These are phyloP conservation scores for Xylariaceae sp. DNA, from an alignment of 2,329 filamentous ascomycete species.

Conservation along the genomic window DNA sequence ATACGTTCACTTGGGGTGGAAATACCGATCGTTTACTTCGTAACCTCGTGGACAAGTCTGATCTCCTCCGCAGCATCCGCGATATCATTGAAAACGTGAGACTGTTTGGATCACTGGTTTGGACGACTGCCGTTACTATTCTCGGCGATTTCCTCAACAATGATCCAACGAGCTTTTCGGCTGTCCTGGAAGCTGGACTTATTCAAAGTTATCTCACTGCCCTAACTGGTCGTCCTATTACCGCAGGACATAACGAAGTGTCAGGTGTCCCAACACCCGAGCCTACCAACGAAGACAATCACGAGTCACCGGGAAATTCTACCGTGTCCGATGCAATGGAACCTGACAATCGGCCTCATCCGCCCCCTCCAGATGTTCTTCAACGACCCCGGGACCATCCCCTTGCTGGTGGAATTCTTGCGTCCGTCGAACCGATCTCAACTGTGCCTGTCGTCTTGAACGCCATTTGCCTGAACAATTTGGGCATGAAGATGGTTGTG, in stretches of 20 bases:
- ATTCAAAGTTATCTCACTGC: constrained; percentile 81
- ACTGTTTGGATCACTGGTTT: constrained; percentile 85
- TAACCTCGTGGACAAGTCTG: constrained; percentile 90
- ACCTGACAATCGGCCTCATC: constrained; percentile 43
- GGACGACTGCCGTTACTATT: constrained; percentile 90
- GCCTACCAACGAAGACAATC: constrained; percentile 32
- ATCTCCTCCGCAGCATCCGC: constrained; percentile 71
- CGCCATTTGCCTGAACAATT: constrained; percentile 85
- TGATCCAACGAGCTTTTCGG: constrained; percentile 93
- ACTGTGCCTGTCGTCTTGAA: constrained; percentile 84
- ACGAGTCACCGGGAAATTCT: constrained; percentile 37
- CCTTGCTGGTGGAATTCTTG: constrained; percentile 68
- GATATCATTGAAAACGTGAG: constrained; percentile 74
- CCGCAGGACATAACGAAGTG: constrained; percentile 33
- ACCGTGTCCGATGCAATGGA: constrained; percentile 38
- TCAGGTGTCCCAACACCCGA: constrained; percentile 30
- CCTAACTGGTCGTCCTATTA: constrained; percentile 55
- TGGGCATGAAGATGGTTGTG: constrained; percentile 82
- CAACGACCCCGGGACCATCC: constrained; percentile 39
- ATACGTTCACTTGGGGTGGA: constrained; percentile 60
- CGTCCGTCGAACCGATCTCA: constrained; percentile 82
- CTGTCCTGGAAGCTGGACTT: constrained; percentile 89
- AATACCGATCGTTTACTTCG: constrained; percentile 86
- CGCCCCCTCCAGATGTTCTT: constrained; percentile 48
- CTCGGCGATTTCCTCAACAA: constrained; percentile 97